Base-by-base conservation (phyloP, 345 rosid species). In the Pseudoturritis turrita region DNA sequence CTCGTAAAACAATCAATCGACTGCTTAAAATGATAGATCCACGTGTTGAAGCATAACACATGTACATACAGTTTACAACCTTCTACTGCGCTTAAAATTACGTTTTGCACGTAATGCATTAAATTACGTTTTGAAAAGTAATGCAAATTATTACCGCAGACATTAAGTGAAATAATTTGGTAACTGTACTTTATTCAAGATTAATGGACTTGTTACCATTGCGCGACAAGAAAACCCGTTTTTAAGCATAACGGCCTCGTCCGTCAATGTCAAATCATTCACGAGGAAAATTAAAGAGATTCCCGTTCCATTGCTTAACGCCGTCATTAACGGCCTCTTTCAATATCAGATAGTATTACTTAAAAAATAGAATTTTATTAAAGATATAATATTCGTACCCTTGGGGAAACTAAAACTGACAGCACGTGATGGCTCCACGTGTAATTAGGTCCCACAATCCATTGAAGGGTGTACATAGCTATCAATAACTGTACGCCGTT, bases 211-310 rank as follows among this genome's bases (percentile, higher is more conserved):
- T 9, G 35, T 29, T 0, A 29, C 19, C 11, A 73, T 51, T 47
- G 74, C 64, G 54, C 55, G 69, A 75, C 73, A 68, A 67, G 55
- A 51, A 59, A 65, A 39, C 50, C 65, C 62, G 14, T 47, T 52
- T 72, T 68, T 68, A 70, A 75, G 77, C 81, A 64, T 23, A 50
- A 70, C 80, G 80, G 82, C 60, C 39, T 63, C 59, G 33, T 67
- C 81, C 79, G 81, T 79, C 68, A 60, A 64, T 26, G 44, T 81
- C 80, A 63, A 62, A 17, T 64, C 68, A 65, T 55, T 19, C 62
- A 26, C 12, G 17, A 25, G 2, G 12, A 21, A 15, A 25, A 9
- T 8, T 1, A 6, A 65, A 31, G 50, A 67, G 63, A 61, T 49
- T 55, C 7, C 49, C 57, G 25, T 25, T n/a, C 21, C 39, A 37